Percentiles rank a stretch among this genome's conserved stretches.
Evolutionary conservation across 495 filamentous ascomycete species (phyloP).

Genomic region (Aspergillus cavernicola): DNA sequence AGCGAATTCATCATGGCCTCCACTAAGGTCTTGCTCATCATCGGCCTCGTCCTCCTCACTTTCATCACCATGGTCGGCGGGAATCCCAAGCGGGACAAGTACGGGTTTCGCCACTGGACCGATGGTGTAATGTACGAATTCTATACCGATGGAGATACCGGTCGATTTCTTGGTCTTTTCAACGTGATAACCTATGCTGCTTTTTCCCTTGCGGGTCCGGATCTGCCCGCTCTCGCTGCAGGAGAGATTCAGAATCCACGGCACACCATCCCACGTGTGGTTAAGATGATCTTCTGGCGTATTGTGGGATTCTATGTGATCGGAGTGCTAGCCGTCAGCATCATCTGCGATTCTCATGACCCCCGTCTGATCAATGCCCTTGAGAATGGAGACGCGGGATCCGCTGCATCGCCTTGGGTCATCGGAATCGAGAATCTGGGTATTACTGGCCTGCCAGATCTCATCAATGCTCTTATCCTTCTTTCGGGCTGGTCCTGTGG

Average conservation of each 20-base stretch:
- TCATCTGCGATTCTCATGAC: slow-evolving; percentile 48
- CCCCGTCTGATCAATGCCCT: slow-evolving; percentile 51
- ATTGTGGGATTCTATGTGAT: slow-evolving; percentile 75
- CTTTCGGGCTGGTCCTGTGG: slow-evolving; percentile 64
- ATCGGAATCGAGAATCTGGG: slow-evolving; percentile 55
- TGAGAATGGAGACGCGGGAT: slow-evolving; percentile 37
- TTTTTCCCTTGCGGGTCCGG: slow-evolving; percentile 53
- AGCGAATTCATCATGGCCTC: slow-evolving; percentile 71
- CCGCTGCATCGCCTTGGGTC: slow-evolving; percentile 52
- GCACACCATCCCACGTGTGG: slow-evolving; percentile 71
- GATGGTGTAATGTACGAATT: slow-evolving; percentile 32
- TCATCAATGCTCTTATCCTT: slow-evolving; percentile 72
- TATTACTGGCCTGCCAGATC: slow-evolving; percentile 59
- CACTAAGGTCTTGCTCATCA: slow-evolving; percentile 69
- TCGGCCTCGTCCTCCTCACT: slow-evolving; percentile 64
- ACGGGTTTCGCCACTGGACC: slow-evolving; percentile 71
- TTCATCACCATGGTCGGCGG: slow-evolving; percentile 69
- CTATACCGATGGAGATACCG: slow-evolving; percentile 28
- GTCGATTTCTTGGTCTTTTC: slow-evolving; percentile 41
- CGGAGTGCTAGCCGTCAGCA: slow-evolving; percentile 50
- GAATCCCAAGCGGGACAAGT: slow-evolving; percentile 55
- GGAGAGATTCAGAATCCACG: slow-evolving; percentile 76
- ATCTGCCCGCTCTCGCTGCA: slow-evolving; percentile 74
- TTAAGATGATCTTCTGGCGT: slow-evolving; percentile 77
- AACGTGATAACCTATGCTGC: slow-evolving; percentile 42